Base-by-base conservation (phyloP, 768 basidiomycete species). In the Hericium alpestre region DNA sequence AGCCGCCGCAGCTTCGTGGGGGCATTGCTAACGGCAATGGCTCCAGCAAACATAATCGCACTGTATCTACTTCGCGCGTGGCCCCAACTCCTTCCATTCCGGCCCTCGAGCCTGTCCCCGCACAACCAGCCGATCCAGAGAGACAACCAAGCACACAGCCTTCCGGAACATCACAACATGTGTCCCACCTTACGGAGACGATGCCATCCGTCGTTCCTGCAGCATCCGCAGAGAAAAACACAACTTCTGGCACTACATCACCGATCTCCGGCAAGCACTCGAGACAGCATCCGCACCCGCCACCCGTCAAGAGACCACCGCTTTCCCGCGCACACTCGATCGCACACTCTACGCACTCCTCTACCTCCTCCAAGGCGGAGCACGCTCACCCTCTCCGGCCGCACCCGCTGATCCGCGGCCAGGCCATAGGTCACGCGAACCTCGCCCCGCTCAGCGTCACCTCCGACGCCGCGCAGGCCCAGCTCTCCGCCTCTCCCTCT, bases 331-430 rank as follows among this genome's bases (percentile, higher is more conserved):
- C 86, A 8, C 76, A 83, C 10, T 87, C 86, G 4, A 25, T 25
- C 25, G 79, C 70, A 37, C 80, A 85, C 64, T 86, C 86, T 15
- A 66, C 77, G n/a, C 66, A 71, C 9, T 16, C 41, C 6, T 16
- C 41, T 18, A n/a, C 18, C 11, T 54, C 56, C 2, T 20, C 16
- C 37, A 64, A 62, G 49, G 64, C 63, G 58, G 66, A 70, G 2
- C 72, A 77, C 23, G 60, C 57, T 0, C 60, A 62, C 13, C 55
- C 61, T 16, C 71, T 86, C 52, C 83, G 84, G 15, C 86, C 86
- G 0, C 88, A 90, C 65, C 88, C 87, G 7, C 76, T 90, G 53
- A 88, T 90, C 61, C 83, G 87, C 56, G 86, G 86, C 9, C 77
- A 83, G 60, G 87, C 87, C 0, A 81, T 78, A 58, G 81, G 84